Conservation (phyloP, 148 eudicot genomes). For the Amaranthus cruentus region DNA sequence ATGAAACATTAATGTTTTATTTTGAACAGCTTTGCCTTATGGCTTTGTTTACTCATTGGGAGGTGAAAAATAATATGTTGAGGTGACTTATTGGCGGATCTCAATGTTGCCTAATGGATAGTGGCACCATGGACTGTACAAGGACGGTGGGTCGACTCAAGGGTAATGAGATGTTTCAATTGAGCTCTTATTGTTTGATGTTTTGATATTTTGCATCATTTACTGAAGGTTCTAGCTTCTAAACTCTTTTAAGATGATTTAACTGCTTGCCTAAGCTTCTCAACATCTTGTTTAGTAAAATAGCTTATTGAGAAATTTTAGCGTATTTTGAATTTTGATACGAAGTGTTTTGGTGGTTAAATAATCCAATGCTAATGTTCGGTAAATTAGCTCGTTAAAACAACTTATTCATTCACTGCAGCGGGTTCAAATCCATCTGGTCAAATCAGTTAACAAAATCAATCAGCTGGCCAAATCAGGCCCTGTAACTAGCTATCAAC, state of each 20-base stretch:
- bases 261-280: not conserved
- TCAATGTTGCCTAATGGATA: conserved; percentile 79
- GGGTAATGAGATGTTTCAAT: conserved; percentile 33
- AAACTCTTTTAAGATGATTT: not conserved
- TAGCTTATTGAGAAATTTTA: no score
- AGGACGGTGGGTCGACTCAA: conserved; percentile 42
- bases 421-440: no score
- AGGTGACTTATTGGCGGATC: conserved; percentile 28
- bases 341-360: no score
- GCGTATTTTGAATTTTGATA: no score
- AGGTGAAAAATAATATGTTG: conserved; percentile 14
- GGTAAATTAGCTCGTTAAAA: no score
- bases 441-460: no score
- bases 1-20: conserved; percentile 6
- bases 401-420: no score
- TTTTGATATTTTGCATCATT: not conserved
- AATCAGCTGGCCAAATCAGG: no score
- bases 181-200: not conserved
- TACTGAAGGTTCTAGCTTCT: not conserved
- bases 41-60: conserved; percentile 12
- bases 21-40: conserved; percentile 17
- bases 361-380: no score
- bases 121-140: conserved; percentile 50
- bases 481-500: no score
- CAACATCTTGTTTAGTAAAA: not conserved